Base-by-base conservation (phyloP, 495 filamentous ascomycete species). In the Oleoguttula mirabilis region DNA sequence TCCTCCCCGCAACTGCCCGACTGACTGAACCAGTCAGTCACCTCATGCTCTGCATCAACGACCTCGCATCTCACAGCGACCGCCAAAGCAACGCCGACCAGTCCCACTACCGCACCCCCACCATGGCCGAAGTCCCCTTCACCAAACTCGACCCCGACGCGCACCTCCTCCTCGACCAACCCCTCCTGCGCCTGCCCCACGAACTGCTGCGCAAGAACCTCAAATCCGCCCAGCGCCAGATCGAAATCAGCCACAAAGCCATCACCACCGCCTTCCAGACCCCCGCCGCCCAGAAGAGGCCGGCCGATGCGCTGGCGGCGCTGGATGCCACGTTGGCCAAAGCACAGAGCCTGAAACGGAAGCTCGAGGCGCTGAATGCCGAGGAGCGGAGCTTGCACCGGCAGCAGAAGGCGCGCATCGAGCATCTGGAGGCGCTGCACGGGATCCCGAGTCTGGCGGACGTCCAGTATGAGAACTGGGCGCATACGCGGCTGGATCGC, bases 401-500 rank as follows among this genome's bases (percentile, higher is more conserved):
- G 10, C 80, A 92, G 52, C 74, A 79, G 8, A 71, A 72, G 37
- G 81, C 82, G 46, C 75, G 90, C 10, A 76, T 94, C 35, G 64
- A 71, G 27, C 88, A 98, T 64, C 62, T 96, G 34, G 67, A 80
- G 41, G 76, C 82, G 41, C 67, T 98, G 11, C 81, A 88, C 51
- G 60, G 70, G 45, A 83, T 96, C 47, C 75, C 80, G 31, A 87
- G 75, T 45, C 16, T 95, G 52, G 80, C 81, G 32, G 92, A 96
- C 63, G 85, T 92, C 42, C 86, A 85, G 51, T 98, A 96, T 61
- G 92, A 95, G 52, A 66, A 73, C 39, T 98, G 92, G 92, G 83
- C 81, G 30, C 71, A 80, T 27, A 68, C 73, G 10, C 71, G 90
- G 23, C 66, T 96, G 41, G 80, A 94, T 64, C 69, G 92, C 19